These are phyloP conservation scores for Fusarium siculi DNA, from an alignment of 2,329 filamentous ascomycete species.

Conservation along the genomic window DNA sequence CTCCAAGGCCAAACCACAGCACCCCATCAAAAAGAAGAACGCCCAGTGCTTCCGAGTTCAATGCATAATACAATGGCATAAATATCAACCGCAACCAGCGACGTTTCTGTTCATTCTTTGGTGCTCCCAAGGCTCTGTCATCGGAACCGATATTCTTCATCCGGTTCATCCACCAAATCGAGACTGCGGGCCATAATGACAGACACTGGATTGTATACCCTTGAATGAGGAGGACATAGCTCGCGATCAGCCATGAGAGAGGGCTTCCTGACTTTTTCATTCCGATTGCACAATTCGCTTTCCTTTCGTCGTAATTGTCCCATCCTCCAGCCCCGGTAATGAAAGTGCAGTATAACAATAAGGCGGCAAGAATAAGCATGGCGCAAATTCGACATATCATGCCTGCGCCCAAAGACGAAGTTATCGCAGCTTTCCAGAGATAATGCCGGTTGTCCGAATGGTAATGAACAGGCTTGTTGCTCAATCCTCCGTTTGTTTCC, in stretches of 20 bases:
- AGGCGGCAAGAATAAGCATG: background rate
- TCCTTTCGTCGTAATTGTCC: background rate
- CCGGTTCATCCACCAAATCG: background rate
- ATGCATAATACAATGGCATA: background rate
- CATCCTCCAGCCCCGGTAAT: background rate
- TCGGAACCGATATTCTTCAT: background rate
- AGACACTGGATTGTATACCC: background rate
- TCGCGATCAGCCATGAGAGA: background rate
- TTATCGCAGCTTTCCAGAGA: fast-evolving
- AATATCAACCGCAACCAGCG: background rate
- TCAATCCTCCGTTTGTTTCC: background rate
- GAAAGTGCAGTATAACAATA: background rate
- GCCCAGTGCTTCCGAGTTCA: background rate
- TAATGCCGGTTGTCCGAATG: too few species aligned
- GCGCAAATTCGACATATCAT: background rate
- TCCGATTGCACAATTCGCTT: background rate
- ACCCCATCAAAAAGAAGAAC: background rate
- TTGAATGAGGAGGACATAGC: background rate
- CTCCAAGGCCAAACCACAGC: background rate
- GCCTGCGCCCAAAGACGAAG: background rate
- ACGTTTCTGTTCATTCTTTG: background rate
- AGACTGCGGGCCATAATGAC: background rate
- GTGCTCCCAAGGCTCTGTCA: background rate
- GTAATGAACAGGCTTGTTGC: background rate
- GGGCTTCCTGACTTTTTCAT: background rate